Evolutionary conservation across 331 rosid genomes (phyloP).

Genomic region (Rosa hybrid): DNA sequence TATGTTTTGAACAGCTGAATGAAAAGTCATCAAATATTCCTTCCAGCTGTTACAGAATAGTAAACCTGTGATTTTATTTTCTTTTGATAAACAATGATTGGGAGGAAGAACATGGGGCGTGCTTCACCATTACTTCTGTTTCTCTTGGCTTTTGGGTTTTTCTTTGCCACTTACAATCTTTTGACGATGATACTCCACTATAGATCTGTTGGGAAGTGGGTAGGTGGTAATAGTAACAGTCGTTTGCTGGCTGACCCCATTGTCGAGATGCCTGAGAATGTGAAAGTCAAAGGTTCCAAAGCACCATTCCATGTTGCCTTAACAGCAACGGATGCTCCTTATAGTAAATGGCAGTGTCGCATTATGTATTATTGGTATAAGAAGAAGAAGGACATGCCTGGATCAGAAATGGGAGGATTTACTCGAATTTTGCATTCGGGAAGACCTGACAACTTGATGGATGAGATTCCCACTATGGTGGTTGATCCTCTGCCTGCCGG

Average conservation of each 20-base stretch:
- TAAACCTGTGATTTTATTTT: slow-evolving; percentile 33
- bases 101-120: slow-evolving; percentile 64
- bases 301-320: slow-evolving; percentile 80
- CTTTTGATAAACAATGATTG: slow-evolving; percentile 35
- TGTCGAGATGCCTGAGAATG: slow-evolving; percentile 65
- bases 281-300: slow-evolving; percentile 44
- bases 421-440: slow-evolving; percentile 91
- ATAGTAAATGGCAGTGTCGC: slow-evolving; percentile 92
- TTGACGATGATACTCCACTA: slow-evolving; percentile 59
- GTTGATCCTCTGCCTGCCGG: slow-evolving; percentile 95
- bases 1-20: slow-evolving; percentile 23
- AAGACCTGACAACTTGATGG: slow-evolving; percentile 83
- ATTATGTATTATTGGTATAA: slow-evolving; percentile 95
- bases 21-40: slow-evolving; percentile 14
- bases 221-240: slow-evolving; percentile 24
- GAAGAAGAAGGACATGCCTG: slow-evolving; percentile 60
- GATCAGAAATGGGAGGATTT: slow-evolving; percentile 93
- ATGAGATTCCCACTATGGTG: slow-evolving; percentile 88
- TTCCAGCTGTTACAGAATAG: slow-evolving; percentile 31
- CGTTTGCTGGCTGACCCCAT: slow-evolving; percentile 57
- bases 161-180: slow-evolving; percentile 76
- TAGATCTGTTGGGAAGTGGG: slow-evolving; percentile 45
- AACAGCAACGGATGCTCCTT: slow-evolving; percentile 88
- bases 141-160: slow-evolving; percentile 72
- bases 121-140: slow-evolving; percentile 61